Conservation (phyloP, 768 basidiomycete species). For the Calocera viscosa region DNA sequence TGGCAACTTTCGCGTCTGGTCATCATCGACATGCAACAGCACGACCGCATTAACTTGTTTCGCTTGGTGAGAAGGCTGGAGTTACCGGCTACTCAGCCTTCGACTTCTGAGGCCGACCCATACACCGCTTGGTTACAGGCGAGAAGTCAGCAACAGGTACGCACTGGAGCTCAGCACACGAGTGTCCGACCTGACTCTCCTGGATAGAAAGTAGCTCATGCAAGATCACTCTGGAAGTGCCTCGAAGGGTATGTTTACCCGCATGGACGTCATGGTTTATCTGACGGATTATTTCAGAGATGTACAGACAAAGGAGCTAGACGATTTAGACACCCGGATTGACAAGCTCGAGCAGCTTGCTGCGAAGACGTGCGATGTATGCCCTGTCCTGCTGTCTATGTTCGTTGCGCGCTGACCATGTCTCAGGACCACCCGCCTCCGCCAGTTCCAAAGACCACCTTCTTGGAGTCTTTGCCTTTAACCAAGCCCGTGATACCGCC, state of each 20-base stretch:
- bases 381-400: neutral
- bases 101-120: neutral
- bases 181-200: neutral
- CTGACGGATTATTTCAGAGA: neutral
- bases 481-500: neutral
- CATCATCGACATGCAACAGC: slow-evolving; percentile 20
- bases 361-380: neutral
- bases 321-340: neutral
- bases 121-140: slow-evolving; percentile 3
- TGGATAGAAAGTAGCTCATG: neutral
- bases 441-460: neutral
- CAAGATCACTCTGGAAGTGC: neutral
- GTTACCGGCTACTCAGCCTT: neutral
- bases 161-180: neutral
- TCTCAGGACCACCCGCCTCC: neutral
- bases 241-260: neutral
- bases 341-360: slow-evolving; percentile 3
- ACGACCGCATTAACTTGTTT: slow-evolving; percentile 57
- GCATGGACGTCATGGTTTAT: neutral
- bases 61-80: slow-evolving; percentile 52
- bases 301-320: neutral
- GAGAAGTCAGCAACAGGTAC: neutral
- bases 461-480: neutral
- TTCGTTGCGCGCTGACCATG: neutral
- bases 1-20: neutral